Base-by-base conservation (phyloP, 768 basidiomycete species). In the Coprinopsis marcescibilis region DNA sequence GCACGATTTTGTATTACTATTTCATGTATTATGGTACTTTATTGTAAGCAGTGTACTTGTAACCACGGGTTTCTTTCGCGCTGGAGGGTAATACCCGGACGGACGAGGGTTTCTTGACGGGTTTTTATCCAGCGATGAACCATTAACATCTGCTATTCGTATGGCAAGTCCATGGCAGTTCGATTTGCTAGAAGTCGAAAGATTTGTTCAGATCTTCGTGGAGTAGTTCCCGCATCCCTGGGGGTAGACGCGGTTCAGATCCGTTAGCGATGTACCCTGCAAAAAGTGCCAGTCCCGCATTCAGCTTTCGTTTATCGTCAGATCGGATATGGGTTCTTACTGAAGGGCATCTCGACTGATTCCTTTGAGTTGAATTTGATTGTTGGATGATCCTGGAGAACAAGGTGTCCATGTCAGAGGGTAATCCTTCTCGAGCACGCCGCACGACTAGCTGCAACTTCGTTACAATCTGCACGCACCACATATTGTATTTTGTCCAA, bases 341-440 rank as follows among this genome's bases (percentile, higher is more conserved):
- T 71, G 72, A 99, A 99, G 0, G 96, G 96, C 96, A 99, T 99
- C 67, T 97, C 92, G 4, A 98, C 91, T 35, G 86, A 87, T 63
- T 99, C 96, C 55, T 80, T 83, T 3, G 77, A 61, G 56, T 86
- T 88, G 72, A 98, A 97, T 14, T 55, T 67, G 59, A 99, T 95
- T 0, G 92, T 95, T 0, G 96, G 96, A 63, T 80, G 80, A 56
- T 92, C 86, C 89, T 95, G 19, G 6, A 20, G 13, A n/a, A 23
- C 38, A 45, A 40, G 23, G 44, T n/a, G 25, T 37, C 14, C 11
- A 23, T 20, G 19, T n/a, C 15, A 15, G 30, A 21, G 11, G 6
- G 21, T 14, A 15, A 33, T 33, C 8, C 3, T 33, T 20, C 3
- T 24, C 14, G 14, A 20, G 5, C n/a, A n/a, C n/a, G n/a, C n/a